Evolutionary conservation across 108 stramenopile genomes (phyloP), one percentile per base, ranked within the genome.

Genomic region (Discostella stelligeroides): DNA sequence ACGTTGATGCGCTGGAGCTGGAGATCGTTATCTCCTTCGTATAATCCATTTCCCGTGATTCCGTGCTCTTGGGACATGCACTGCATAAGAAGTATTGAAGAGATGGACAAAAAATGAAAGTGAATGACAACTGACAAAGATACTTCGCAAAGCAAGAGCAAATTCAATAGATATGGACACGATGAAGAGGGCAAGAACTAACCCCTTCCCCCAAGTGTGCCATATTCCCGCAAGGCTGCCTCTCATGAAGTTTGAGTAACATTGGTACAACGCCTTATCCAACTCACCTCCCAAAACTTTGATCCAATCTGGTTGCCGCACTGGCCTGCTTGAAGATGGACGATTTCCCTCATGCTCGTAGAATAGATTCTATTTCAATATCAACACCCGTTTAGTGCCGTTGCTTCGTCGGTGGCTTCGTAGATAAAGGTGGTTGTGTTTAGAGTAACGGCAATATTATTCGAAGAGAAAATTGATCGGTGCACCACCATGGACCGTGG

Each of bases 311-410:
- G 97, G 85, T 96, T 93, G 68, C 95, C 97, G 68, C 95, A 96
- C 91, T 98, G 97, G 49, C 98, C 98, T 8, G 92, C 98, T 84
- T 98, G 98, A 61, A 98, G 70, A 84, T 98, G 98, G 73, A 98
- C 97, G 82, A 98, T 97, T 86, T 98, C 97, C 71, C 97, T 90
- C 97, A 97, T 98, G 82, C 57, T 95, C 49, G 63, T 38, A 57
- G 24, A 20, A 7, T 17, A 8, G 24, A 38, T 38, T 13, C 34
- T 34, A 3, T 5, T 6, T 34, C 34, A 34, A 34, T 5, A 3
- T 34, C 34, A 5, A 5, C 34, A 5, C 34, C 6, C 34, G 3
- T 34, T 4, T 13, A 45, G 43, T 10, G 43, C 7, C 43, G 2
- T 4, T 45, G 43, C n/a, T 17, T 2, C 2, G 43, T 45, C 15